Conservation (phyloP, 2,329 filamentous ascomycete species). For the Neonectria coccinea region DNA sequence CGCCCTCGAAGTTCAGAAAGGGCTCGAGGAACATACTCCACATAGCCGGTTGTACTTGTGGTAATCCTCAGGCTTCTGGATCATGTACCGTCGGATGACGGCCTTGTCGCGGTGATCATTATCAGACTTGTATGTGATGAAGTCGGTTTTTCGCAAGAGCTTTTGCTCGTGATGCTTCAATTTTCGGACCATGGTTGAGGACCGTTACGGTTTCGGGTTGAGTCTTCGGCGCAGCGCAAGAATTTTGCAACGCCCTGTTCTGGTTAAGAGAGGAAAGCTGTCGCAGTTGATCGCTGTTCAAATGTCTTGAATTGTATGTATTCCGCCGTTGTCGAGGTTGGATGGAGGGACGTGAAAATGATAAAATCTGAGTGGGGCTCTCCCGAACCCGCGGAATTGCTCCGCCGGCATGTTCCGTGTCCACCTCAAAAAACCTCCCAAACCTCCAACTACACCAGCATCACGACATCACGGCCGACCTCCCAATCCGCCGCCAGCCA, state of each 20-base stretch:
- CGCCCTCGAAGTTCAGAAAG: neutral
- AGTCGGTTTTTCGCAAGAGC: conserved; percentile 92
- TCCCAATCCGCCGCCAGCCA: conserved; percentile 45
- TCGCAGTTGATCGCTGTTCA: neutral
- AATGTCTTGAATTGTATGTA: conserved; percentile 1
- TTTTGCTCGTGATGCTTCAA: conserved; percentile 98
- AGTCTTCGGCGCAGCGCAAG: neutral
- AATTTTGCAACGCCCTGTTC: neutral
- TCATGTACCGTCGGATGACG: conserved; percentile 87
- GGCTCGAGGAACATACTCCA: conserved; percentile 65
- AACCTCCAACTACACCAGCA: conserved; percentile 37
- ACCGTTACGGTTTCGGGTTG: neutral
- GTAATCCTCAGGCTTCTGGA: conserved; percentile 91
- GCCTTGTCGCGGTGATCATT: conserved; percentile 84
- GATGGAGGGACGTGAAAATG: conserved; percentile 36
- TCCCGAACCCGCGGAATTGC: conserved; percentile 38
- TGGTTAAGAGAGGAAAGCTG: neutral
- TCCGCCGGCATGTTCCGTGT: conserved; percentile 40
- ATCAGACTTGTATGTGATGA: conserved; percentile 93
- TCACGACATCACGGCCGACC: conserved; percentile 28
- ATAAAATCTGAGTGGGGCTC: conserved; percentile 44
- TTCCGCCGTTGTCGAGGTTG: conserved; percentile 16
- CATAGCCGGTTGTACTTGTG: conserved; percentile 74
- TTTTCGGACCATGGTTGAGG: conserved; percentile 84
- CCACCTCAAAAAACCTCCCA: conserved; percentile 42